Conservation (phyloP, 1,139 yeast species). For the Wickerhamomyces sp. region DNA sequence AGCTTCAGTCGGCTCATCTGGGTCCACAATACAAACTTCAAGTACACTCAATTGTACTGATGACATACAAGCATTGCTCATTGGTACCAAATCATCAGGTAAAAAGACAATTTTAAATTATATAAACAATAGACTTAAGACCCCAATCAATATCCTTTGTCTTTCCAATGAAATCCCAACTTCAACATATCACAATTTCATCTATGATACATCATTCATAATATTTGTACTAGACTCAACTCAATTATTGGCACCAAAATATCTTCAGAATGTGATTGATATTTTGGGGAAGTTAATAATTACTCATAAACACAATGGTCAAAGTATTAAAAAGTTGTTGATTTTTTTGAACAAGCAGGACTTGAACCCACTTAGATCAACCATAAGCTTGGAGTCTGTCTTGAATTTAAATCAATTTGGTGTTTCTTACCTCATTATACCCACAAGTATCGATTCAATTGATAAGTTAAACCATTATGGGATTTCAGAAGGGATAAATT, state of each 20-base stretch:
- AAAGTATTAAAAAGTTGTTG: conserved; percentile 8
- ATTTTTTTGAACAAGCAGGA: conserved; percentile 20
- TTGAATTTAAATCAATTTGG: conserved; percentile 5
- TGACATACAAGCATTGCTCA: not conserved
- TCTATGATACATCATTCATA: conserved; percentile 13
- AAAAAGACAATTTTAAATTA: conserved; percentile 5
- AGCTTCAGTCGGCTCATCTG: too few species aligned
- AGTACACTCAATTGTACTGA: too few species aligned
- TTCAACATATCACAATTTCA: conserved; percentile 15
- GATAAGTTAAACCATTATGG: conserved; percentile 13
- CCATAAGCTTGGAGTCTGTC: conserved; percentile 10
- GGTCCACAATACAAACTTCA: too few species aligned
- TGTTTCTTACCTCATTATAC: conserved; percentile 16
- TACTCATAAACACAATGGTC: conserved; percentile 3
- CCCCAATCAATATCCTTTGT: conserved; percentile 15
- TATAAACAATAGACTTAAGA: conserved; percentile 6
- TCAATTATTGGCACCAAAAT: conserved; percentile 4
- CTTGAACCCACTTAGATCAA: conserved; percentile 2
- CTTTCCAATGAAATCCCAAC: conserved; percentile 16
- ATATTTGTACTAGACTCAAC: conserved; percentile 19
- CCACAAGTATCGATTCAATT: conserved; percentile 10
- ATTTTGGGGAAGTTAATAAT: conserved; percentile 1
- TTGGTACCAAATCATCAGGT: conserved; percentile 2
- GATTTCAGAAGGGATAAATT: conserved; percentile 22
- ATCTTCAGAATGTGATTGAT: conserved; percentile 7